Evolutionary conservation across 495 filamentous ascomycete species (phyloP), one percentile per base, ranked within the genome.

Genomic region (Entonaema liquescens): DNA sequence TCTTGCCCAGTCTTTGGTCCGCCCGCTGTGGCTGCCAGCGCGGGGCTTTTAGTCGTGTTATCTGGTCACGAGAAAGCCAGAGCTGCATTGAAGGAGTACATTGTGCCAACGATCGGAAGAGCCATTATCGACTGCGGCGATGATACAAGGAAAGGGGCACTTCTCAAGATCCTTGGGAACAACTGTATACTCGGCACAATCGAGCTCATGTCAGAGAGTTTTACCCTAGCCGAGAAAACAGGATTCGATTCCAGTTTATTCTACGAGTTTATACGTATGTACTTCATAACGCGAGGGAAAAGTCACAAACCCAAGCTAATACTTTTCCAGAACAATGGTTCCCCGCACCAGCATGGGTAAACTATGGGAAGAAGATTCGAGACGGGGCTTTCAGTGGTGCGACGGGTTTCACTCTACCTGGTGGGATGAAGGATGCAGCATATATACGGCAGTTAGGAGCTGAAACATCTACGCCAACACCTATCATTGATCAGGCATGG

Each of bases 391-490:
- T 47, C 21, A 47, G 42, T 13, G 42, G 42, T 1, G 9, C 19
- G 2, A 47, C 42, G 42, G 42, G 42, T 1, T 47, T 47, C 42
- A 47, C 42, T 47, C 8, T 47, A 23, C 42, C 60, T 29, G 60
- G 60, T 1, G 60, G 60, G 15, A 63, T 63, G 60, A 63, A 63
- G 31, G 60, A 63, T 8, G 60, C 60, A 23, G 36, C 49, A 26
- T 63, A 63, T 13, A 63, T 63, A 40, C 60, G 60, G 33, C 60
- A 36, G 21, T 28, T 63, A 15, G 60, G 60, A 2, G 60, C 50
- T 55, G 60, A 63, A 40, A 63, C 49, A 19, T 63, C 60, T 19
- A 63, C 60, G 5, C 49, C 60, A n/a, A 63, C 60, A n/a, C 49
- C 60, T 55, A 40, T 38, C 13, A 63, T 63, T 31, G 60, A 63